Evolutionary conservation across 2,329 filamentous ascomycete genomes (phyloP), one percentile per base, ranked within the genome.

Genomic region (Ophiocordyceps camponoti-leonardi): DNA sequence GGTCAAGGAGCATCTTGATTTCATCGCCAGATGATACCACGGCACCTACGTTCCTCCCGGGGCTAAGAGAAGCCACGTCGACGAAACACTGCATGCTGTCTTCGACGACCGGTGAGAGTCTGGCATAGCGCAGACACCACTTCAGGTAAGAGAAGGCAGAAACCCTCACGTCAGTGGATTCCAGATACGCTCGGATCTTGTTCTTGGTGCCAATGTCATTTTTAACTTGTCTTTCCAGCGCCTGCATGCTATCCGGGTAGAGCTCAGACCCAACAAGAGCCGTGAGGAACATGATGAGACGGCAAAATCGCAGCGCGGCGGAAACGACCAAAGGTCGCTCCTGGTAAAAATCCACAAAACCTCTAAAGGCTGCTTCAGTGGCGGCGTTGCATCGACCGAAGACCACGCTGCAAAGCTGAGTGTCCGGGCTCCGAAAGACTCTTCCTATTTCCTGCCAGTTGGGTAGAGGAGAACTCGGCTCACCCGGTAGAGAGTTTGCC

Each of bases 201-300:
- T 71, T 61, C 39, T 85, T 73, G 12, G 77, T 77, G 42, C 71
- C 65, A 47, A 81, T 71, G 54, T 90, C 83, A 6, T 81, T 83
- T 39, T 78, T 73, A 28, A 92, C 69, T 7, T 82, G 70, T 1
- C 79, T 75, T 52, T 88, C 83, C 2, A 96, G 68, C 52, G 83
- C 81, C 42, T 80, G 72, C 57, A 87, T 83, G 92, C 92, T 96
- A 50, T 90, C 84, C 42, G 82, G 78, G 52, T 90, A 82, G 22
- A 86, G 60, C 11, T 73, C 71, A 46, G 72, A 67, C 43, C 71
- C 61, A 37, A 61, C 56, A 3, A 75, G 58, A 0, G 71, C 71
- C 1, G 66, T 55, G 2, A 77, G 61, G 41, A 75, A 65, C 46
- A 78, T 55, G 2, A 75, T 69, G 20, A 39, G 35, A 39, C 35